phyloP scores from a whole-genome alignment of 768 basidiomycete species.

The Melanogaster broomeanus region DNA sequence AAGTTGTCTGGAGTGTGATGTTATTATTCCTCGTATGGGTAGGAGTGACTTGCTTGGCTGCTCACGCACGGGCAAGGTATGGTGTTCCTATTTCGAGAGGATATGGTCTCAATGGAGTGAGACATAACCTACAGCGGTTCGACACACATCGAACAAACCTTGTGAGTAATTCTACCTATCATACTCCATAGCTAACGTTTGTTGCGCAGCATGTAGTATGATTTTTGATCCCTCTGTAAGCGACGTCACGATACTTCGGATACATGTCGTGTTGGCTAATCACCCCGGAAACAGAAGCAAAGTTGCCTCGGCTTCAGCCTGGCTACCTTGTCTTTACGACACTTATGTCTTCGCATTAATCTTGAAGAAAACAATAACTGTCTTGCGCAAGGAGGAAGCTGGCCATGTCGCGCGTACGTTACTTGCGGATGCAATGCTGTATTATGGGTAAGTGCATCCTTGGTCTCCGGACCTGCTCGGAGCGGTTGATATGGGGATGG shows the following conservation, averaged over 20 bases:
- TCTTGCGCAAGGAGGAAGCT: slow-evolving; percentile 14
- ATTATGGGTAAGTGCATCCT: slow-evolving; percentile 30
- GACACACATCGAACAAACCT: neutral
- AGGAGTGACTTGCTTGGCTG: slow-evolving; percentile 55
- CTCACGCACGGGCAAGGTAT: slow-evolving; percentile 50
- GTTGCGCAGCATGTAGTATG: slow-evolving; percentile 41
- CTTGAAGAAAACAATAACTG: slow-evolving; percentile 29
- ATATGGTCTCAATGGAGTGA: neutral
- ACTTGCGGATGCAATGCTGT: slow-evolving; percentile 36
- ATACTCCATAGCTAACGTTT: slow-evolving; percentile 29
- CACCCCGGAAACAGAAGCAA: slow-evolving; percentile 13
- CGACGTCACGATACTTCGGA: neutral
- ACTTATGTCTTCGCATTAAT: slow-evolving; percentile 37
- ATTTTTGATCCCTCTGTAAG: slow-evolving; percentile 34
- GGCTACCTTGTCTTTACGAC: slow-evolving; percentile 43
- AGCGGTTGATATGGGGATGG: neutral
- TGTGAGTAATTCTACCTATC: slow-evolving; percentile 11
- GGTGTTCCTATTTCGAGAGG: slow-evolving; percentile 16
- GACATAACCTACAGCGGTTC: slow-evolving; percentile 12
- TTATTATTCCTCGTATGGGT: slow-evolving; percentile 45
- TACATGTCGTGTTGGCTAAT: neutral
- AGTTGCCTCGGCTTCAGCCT: slow-evolving; percentile 38
- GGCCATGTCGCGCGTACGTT: slow-evolving; percentile 24
- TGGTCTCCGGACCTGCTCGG: neutral
- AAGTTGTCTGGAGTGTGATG: slow-evolving; percentile 9